These are phyloP conservation scores for Eleusine coracana DNA, from an alignment of 176 grass and related monocot genomes.

Conservation along the genomic window DNA sequence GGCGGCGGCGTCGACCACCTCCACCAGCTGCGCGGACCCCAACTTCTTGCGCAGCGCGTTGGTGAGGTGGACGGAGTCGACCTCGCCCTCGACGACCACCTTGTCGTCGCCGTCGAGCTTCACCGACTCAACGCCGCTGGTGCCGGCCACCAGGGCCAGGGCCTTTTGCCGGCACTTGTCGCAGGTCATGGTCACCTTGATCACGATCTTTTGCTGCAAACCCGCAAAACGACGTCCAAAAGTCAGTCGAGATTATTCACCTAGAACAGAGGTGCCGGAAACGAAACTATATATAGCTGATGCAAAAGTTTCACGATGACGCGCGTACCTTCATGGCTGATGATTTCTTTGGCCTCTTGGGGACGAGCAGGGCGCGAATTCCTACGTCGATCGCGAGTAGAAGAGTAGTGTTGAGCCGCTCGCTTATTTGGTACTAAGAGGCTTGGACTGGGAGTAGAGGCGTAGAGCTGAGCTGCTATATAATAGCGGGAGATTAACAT, in stretches of 20 bases:
- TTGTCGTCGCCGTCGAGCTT: constrained; percentile 46
- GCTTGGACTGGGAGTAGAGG: not conserved
- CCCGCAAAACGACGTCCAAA: not conserved
- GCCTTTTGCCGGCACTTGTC: constrained; percentile 62
- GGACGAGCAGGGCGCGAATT: not conserved
- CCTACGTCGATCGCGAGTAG: not conserved
- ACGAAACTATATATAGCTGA: not conserved
- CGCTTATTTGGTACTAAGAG: not conserved
- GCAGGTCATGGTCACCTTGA: constrained; percentile 56
- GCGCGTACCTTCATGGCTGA: not conserved
- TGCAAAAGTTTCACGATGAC: not conserved
- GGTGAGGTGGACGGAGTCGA: constrained; percentile 58
- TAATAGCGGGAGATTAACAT: not conserved
- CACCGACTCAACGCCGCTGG: constrained; percentile 49
- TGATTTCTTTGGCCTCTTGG: not conserved
- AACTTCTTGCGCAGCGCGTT: constrained; percentile 51
- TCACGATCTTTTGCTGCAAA: constrained; percentile 61
- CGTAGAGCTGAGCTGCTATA: not conserved
- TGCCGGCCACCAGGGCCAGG: constrained; percentile 52
- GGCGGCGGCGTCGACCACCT: constrained; percentile 37
- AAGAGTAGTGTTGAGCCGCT: not conserved
- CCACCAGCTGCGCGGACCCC: constrained; percentile 28
- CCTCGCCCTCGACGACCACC: constrained; percentile 51
- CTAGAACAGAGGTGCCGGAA: not conserved
- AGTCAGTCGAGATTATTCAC: not conserved